Percentiles rank a stretch among this genome's conserved stretches.
These are phyloP conservation scores for Raffaelea ambrosiae DNA, from an alignment of 2,329 filamentous ascomycete genomes.

Conservation along the genomic window DNA sequence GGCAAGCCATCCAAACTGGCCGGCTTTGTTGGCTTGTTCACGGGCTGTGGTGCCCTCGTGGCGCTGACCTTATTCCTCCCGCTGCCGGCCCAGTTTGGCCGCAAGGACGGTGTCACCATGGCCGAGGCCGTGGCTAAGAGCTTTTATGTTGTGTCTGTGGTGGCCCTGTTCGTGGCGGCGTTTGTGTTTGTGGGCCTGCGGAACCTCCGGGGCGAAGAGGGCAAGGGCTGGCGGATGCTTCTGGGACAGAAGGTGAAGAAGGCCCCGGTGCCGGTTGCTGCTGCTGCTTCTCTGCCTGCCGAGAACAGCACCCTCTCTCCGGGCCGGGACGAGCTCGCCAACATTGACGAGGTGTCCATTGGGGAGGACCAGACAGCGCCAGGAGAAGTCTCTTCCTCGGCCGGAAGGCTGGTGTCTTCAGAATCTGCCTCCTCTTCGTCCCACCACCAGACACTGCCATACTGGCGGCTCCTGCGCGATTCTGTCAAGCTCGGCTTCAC, in stretches of 20 bases:
- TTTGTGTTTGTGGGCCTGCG: constrained; percentile 74
- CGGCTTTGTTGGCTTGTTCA: constrained; percentile 85
- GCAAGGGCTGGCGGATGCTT: constrained; percentile 60
- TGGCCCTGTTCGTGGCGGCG: constrained; percentile 64
- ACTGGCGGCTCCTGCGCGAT: constrained; percentile 50
- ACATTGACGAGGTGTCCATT: constrained; percentile 6
- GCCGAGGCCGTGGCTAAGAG: constrained; percentile 69
- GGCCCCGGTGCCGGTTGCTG: neutral
- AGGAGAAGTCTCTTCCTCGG: neutral
- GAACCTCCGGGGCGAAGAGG: constrained; percentile 61
- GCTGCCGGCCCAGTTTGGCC: constrained; percentile 69
- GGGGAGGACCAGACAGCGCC: neutral
- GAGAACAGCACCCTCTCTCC: too few species aligned
- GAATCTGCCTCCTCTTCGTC: neutral
- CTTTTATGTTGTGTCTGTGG: constrained; percentile 74
- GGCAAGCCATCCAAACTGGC: constrained; percentile 58
- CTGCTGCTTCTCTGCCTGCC: neutral
- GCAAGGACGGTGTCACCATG: constrained; percentile 61
- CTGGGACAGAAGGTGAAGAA: constrained; percentile 27
- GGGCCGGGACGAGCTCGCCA: constrained; percentile 3
- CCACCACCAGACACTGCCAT: constrained; percentile 45
- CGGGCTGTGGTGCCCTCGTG: constrained; percentile 82
- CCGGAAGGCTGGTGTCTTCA: neutral
- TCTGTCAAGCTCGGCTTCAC: constrained; percentile 63
- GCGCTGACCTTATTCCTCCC: constrained; percentile 78